These are phyloP conservation scores for Pulveroboletus sp. DNA, from an alignment of 768 basidiomycete genomes.

Conservation along the genomic window DNA sequence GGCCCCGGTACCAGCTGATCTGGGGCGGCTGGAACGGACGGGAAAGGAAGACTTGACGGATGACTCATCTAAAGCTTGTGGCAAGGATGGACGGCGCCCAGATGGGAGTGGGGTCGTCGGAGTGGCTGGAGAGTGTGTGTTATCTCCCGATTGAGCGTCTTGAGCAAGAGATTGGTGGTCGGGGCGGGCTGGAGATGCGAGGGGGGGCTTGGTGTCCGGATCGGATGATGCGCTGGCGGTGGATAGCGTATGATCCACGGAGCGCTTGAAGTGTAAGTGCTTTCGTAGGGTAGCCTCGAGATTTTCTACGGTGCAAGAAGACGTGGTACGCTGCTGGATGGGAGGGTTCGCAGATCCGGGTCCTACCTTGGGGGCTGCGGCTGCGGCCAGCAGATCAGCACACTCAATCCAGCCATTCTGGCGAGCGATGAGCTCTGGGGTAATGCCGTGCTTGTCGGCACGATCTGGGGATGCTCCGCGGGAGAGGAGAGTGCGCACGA, in stretches of 20 bases:
- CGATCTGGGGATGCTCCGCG: constrained; percentile 80
- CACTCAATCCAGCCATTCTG: constrained; percentile 78
- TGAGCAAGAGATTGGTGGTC: constrained; percentile 14
- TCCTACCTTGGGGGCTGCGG: too few species aligned
- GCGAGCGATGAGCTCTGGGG: constrained; percentile 78
- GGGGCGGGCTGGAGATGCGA: constrained; percentile 3
- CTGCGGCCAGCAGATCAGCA: constrained; percentile 67
- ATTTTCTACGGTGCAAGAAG: constrained; percentile 29
- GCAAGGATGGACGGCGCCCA: constrained; percentile 66
- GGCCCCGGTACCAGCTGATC: constrained; percentile 68
- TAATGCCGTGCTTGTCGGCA: constrained; percentile 88
- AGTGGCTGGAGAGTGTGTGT: not conserved
- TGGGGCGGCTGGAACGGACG: constrained; percentile 49
- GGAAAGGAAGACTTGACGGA: constrained; percentile 30
- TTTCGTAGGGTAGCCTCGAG: constrained; percentile 34
- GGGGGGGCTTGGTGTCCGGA: constrained; percentile 23
- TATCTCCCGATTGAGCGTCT: constrained; percentile 4
- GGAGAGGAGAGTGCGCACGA: constrained; percentile 76
- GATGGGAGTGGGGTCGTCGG: constrained; percentile 26
- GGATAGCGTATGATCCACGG: constrained; percentile 67
- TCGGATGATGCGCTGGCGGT: constrained; percentile 37
- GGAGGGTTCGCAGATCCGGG: constrained; percentile 21
- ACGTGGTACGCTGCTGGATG: constrained; percentile 15
- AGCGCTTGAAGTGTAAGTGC: constrained; percentile 70
- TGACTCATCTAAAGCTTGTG: constrained; percentile 43